Conservation (phyloP, 225 moss, liverwort and hornwort genomes). For the Physcomitrellopsis africana region DNA sequence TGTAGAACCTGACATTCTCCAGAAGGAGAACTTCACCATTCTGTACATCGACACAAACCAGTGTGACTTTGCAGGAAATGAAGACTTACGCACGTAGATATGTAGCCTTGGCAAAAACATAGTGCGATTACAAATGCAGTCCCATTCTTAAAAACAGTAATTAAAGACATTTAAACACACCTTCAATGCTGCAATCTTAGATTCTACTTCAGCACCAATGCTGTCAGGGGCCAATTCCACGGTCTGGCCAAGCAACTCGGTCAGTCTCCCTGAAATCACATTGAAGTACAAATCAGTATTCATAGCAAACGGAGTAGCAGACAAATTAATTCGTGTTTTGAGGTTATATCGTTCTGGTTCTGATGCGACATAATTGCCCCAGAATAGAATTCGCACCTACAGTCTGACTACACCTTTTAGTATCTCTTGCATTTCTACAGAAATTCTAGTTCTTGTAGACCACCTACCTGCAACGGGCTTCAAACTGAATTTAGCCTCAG, state of each 20-base stretch:
- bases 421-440: no score
- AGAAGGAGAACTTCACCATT: constrained; percentile 75
- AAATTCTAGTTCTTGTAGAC: no score
- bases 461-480: constrained; percentile 75
- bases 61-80: neutral
- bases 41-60: constrained; percentile 33
- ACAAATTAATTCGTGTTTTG: no score
- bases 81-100: neutral
- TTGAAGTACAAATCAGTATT: no score
- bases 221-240: constrained; percentile 84
- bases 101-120: no score
- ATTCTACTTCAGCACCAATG: constrained; percentile 77
- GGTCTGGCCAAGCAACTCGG: constrained; percentile 60
- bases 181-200: constrained; percentile 72
- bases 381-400: no score
- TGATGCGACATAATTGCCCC: no score
- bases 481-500: constrained; percentile 84
- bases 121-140: neutral
- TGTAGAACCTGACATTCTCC: constrained; percentile 93
- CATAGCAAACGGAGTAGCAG: no score
- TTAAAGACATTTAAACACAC: constrained; percentile 19
- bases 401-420: no score
- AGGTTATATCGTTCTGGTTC: no score
- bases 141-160: no score
- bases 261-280: constrained; percentile 50